Percentiles rank a stretch among this genome's conserved stretches.
Conservation (phyloP, 129 eudicot genomes). For the Flaveria linearis region DNA sequence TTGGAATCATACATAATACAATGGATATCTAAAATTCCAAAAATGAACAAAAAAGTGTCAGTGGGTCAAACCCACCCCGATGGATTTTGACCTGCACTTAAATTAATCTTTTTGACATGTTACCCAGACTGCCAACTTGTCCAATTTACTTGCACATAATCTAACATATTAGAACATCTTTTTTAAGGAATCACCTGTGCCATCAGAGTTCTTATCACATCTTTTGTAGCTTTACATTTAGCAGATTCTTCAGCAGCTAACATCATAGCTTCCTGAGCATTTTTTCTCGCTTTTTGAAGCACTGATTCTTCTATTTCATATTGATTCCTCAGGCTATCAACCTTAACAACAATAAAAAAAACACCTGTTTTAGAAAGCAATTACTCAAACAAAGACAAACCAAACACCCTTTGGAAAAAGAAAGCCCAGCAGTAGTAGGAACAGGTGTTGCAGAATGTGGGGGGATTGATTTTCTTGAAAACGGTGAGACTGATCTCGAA, state of each 20-base stretch:
- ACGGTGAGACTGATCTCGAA: too few species aligned
- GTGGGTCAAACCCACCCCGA: too few species aligned
- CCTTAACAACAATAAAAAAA: conserved; percentile 41
- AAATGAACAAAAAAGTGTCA: not conserved
- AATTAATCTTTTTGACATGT: not conserved
- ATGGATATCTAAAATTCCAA: not conserved
- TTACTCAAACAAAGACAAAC: not conserved
- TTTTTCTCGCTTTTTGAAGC: conserved; percentile 67
- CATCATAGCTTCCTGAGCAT: conserved; percentile 73
- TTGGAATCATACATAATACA: not conserved
- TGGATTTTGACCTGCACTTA: not conserved
- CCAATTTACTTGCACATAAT: not conserved
- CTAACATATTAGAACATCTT: not conserved
- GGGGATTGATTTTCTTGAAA: too few species aligned
- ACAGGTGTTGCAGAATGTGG: too few species aligned
- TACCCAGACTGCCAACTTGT: not conserved
- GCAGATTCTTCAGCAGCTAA: conserved; percentile 83
- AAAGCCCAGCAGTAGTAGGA: too few species aligned
- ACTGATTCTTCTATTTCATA: conserved; percentile 80
- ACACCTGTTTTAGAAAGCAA: not conserved
- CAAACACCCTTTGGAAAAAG: too few species aligned
- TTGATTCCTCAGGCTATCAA: conserved; percentile 62
- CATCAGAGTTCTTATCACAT: conserved; percentile 79
- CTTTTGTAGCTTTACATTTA: conserved; percentile 96
- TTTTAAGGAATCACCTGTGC: conserved; percentile 58